These are phyloP conservation scores for Penicillium argentinense DNA, from an alignment of 495 filamentous ascomycete genomes.

Conservation along the genomic window DNA sequence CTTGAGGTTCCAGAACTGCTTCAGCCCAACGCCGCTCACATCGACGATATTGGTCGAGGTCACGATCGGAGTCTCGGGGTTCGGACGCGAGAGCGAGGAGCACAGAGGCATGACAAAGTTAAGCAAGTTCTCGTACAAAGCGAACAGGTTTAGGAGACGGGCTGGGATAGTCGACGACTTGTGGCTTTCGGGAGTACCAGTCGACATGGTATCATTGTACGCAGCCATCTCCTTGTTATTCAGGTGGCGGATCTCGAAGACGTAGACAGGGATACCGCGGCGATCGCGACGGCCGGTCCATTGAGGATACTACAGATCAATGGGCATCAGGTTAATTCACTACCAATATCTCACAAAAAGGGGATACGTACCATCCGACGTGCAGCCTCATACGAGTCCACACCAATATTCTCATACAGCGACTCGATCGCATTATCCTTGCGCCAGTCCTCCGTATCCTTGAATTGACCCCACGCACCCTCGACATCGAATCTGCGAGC, in stretches of 20 bases:
- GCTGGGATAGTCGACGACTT: constrained; percentile 50
- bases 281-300: constrained; percentile 87
- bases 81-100: constrained; percentile 67
- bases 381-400: constrained; percentile 77
- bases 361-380: constrained; percentile 63
- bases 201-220: constrained; percentile 64
- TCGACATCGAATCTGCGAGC: constrained; percentile 70
- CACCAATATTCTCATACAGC: constrained; percentile 75
- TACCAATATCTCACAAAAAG: neutral
- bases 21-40: constrained; percentile 76
- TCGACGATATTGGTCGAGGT: constrained; percentile 89
- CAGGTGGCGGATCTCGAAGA: constrained; percentile 81
- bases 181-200: constrained; percentile 59
- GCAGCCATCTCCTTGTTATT: constrained; percentile 73
- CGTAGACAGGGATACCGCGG: constrained; percentile 84
- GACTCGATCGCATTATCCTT: constrained; percentile 71
- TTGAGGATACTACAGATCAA: constrained; percentile 71
- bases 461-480: constrained; percentile 80
- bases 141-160: constrained; percentile 77
- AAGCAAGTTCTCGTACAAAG: constrained; percentile 87
- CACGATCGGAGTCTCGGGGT: constrained; percentile 76
- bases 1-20: constrained; percentile 93
- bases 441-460: constrained; percentile 86
- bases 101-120: constrained; percentile 83
- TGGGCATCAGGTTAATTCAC: neutral